Evolutionary conservation across 805 yeast genomes (phyloP).

Genomic region (Maudiozyma saulgeensis): DNA sequence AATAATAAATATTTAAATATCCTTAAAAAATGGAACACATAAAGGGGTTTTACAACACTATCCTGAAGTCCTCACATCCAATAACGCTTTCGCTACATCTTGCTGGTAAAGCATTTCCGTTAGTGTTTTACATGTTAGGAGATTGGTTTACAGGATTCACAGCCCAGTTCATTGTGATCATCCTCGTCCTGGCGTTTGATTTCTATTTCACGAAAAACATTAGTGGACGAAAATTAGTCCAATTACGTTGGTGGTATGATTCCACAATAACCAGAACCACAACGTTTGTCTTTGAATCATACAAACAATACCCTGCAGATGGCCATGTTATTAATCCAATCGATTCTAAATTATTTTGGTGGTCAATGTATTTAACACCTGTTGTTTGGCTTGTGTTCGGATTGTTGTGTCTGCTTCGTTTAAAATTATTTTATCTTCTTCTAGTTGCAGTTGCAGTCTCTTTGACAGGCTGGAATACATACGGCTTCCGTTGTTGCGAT

Average conservation of each 20-base stretch:
- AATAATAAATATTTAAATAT: neutral
- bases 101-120: constrained; percentile 25
- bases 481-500: constrained; percentile 88
- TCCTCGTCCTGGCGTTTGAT: constrained; percentile 74
- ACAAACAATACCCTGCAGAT: constrained; percentile 27
- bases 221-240: constrained; percentile 81
- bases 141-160: constrained; percentile 27
- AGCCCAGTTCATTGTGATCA: constrained; percentile 60
- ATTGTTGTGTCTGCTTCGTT: constrained; percentile 64
- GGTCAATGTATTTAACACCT: constrained; percentile 66
- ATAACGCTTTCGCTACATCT: constrained; percentile 23
- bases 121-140: constrained; percentile 26
- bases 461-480: constrained; percentile 69
- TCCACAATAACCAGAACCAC: constrained; percentile 28
- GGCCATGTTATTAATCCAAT: constrained; percentile 66
- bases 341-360: constrained; percentile 86
- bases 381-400: constrained; percentile 67
- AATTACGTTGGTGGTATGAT: constrained; percentile 97
- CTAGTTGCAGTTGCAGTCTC: constrained; percentile 59
- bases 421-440: constrained; percentile 59
- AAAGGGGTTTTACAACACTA: constrained; percentile 27
- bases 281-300: constrained; percentile 27
- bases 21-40: constrained; percentile 21
- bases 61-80: constrained; percentile 29
- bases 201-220: constrained; percentile 92